These are phyloP conservation scores for Rhodotorula sp. DNA, from an alignment of 1,284 basidiomycete species.

Conservation along the genomic window DNA sequence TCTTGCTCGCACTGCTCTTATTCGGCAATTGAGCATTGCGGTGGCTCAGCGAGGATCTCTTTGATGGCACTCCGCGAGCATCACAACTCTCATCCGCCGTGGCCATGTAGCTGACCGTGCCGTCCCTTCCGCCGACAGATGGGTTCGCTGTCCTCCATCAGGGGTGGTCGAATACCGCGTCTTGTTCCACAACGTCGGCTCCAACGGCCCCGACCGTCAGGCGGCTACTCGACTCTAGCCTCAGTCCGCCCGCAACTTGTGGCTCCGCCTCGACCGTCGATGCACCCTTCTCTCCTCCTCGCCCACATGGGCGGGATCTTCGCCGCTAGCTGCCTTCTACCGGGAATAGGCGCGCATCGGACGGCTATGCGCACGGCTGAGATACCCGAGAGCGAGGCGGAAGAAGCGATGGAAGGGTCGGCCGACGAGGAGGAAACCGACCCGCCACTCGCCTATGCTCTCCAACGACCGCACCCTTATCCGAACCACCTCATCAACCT, in stretches of 20 bases:
- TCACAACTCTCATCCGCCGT: too few relatives aligned
- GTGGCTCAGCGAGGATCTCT: too few relatives aligned
- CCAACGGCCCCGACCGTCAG: not conserved
- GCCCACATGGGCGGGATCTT: slow-evolving; percentile 33
- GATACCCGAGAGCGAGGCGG: not conserved
- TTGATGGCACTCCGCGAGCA: too few relatives aligned
- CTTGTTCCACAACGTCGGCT: not conserved
- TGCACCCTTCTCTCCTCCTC: slow-evolving; percentile 28
- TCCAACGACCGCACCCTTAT: not conserved
- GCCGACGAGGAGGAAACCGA: not conserved
- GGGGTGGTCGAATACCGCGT: not conserved
- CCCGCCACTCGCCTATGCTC: not conserved
- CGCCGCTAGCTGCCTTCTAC: slow-evolving; percentile 25
- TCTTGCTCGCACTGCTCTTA: too few relatives aligned
- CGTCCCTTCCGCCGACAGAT: not conserved
- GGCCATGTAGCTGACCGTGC: too few relatives aligned
- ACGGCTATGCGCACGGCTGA: not conserved
- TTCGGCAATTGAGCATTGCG: too few relatives aligned
- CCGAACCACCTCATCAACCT: slow-evolving; percentile 5
- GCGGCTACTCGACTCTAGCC: slow-evolving; percentile 8
- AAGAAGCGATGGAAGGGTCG: not conserved
- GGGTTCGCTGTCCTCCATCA: not conserved
- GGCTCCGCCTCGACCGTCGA: not conserved
- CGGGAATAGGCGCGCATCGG: slow-evolving; percentile 16
- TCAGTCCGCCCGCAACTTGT: not conserved